Evolutionary conservation across 768 basidiomycete species (phyloP), one percentile per base, ranked within the genome.

Genomic region (Leccinum obscurum): DNA sequence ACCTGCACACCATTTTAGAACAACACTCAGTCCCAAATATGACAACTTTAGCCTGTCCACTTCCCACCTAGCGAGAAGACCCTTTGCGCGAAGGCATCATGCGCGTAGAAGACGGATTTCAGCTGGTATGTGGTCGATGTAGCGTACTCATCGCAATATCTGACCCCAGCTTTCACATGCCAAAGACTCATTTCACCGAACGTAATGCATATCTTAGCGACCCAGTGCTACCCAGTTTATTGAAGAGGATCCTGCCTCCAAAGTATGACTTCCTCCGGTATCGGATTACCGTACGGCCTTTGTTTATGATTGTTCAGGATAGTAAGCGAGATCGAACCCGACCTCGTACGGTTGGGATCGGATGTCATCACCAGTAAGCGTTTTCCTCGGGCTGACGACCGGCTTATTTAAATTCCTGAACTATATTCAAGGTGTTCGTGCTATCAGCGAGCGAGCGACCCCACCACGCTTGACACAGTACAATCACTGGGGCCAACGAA

Each of bases 71-170:
- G 52, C 11, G 44, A 52, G 7, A 48, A 39, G 44, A 26, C 13
- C 9, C 30, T 24, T 56, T 39, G 26, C 14, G 35, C 35, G 20
- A 60, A 39, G 32, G n/a, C 41, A 41, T 20, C 54, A 88, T 90
- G 88, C 82, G 81, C 49, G 73, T 83, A 34, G 86, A 89, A 69
- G 79, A 88, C 52, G 88, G 88, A 35, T 89, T 88, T 64, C 86
- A 89, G 63, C 77, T 76, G 62, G 87, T 85, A 60, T 41, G 74
- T 66, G 28, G 60, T 52, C 57, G 6, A 41, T 3, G n/a, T 10
- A 22, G 14, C 46, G n/a, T 34, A 11, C 17, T 48, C 10, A 48
- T 48, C 3, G 17, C 22, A 30, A 10, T 37, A 34, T 54, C 55
- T 49, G 28, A 65, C 7, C 28, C 10, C 54, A 34, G 3, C 35